Evolutionary conservation across 2,329 filamentous ascomycete genomes (phyloP).

Genomic region (Pseudogymnoascus sp.): DNA sequence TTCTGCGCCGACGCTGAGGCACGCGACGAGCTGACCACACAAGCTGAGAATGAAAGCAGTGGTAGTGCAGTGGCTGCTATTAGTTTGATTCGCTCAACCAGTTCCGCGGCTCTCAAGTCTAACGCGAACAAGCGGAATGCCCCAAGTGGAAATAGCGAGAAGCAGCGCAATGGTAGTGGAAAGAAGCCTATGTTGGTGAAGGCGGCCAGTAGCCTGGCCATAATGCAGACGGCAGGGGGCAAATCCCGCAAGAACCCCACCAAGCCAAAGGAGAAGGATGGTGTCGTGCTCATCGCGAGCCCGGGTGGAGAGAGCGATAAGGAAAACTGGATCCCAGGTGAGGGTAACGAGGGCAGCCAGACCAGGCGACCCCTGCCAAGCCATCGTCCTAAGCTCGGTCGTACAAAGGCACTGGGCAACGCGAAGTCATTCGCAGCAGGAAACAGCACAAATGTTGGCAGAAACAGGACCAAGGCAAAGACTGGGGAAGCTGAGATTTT

Average conservation of each 20-base stretch:
- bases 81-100: slow-evolving; percentile 67
- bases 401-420: neutral
- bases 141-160: slow-evolving; percentile 28
- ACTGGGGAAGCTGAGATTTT: slow-evolving; percentile 41
- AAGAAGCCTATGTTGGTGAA: slow-evolving; percentile 47
- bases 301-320: slow-evolving; percentile 78
- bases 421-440: slow-evolving; percentile 16
- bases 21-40: slow-evolving; percentile 70
- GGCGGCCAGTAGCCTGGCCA: slow-evolving; percentile 35
- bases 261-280: slow-evolving; percentile 26
- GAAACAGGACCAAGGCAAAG: slow-evolving; percentile 16
- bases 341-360: slow-evolving; percentile 19
- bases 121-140: slow-evolving; percentile 61
- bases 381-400: neutral
- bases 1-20: slow-evolving; percentile 77
- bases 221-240: slow-evolving; percentile 25
- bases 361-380: neutral
- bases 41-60: slow-evolving; percentile 70
- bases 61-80: slow-evolving; percentile 78
- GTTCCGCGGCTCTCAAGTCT: slow-evolving; percentile 42
- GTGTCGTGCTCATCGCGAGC: slow-evolving; percentile 34
- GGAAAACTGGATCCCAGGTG: slow-evolving; percentile 72
- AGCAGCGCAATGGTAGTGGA: slow-evolving; percentile 24
- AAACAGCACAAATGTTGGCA: slow-evolving; percentile 24
- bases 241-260: slow-evolving; percentile 28